Conservation (phyloP, 108 stramenopile species). For the Skeletonema costatum region DNA sequence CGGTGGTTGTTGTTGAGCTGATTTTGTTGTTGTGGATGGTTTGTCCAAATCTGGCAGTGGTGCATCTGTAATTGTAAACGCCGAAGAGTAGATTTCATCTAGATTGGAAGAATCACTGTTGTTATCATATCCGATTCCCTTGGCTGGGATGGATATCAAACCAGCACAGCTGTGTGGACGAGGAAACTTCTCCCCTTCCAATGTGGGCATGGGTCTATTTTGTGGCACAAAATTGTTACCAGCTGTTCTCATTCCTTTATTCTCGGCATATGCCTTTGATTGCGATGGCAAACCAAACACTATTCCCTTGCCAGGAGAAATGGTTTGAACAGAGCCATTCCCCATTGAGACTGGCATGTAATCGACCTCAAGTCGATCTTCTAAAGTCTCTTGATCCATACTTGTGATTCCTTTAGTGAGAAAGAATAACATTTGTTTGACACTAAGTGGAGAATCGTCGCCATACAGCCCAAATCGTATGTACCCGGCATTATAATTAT, state of each 20-base stretch:
- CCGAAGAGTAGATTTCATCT: constrained; percentile 57
- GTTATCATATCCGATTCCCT: constrained; percentile 63
- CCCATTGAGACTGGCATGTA: background rate
- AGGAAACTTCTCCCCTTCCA: constrained; percentile 31
- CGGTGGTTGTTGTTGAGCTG: constrained; percentile 6
- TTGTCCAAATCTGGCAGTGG: constrained; percentile 50
- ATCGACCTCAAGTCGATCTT: constrained; percentile 50
- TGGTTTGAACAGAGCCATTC: constrained; percentile 29
- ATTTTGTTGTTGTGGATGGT: background rate
- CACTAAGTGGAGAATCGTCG: constrained; percentile 32
- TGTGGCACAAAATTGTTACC: constrained; percentile 47
- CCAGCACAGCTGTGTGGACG: constrained; percentile 52
- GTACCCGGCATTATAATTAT: constrained; percentile 28
- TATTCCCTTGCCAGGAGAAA: constrained; percentile 50
- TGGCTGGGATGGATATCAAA: constrained; percentile 56
- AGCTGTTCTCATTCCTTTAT: constrained; percentile 11
- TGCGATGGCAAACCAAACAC: constrained; percentile 70
- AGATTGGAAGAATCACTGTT: constrained; percentile 20
- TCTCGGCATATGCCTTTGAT: constrained; percentile 46
- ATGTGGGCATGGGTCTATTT: constrained; percentile 27
- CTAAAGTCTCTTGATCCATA: constrained; percentile 38
- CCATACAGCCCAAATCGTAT: constrained; percentile 68
- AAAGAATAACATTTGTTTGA: constrained; percentile 49
- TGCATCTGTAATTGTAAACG: constrained; percentile 63
- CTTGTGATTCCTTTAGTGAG: constrained; percentile 48